Base-by-base conservation (phyloP, 768 basidiomycete species). In the Macrocybe gigantea region DNA sequence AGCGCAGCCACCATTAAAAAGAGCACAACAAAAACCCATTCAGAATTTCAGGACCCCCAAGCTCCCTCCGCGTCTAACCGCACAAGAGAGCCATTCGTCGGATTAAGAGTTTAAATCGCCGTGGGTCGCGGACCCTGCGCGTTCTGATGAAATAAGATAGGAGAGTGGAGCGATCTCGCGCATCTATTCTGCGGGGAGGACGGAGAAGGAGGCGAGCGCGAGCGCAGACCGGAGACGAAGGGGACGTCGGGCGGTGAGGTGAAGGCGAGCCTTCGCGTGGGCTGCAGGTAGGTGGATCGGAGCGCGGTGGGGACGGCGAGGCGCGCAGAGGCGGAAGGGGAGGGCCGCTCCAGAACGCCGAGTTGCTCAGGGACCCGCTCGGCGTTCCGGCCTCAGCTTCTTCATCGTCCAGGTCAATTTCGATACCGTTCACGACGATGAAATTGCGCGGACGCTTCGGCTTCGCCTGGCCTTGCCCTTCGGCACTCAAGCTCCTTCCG, bases 341-440 rank as follows among this genome's bases (percentile, higher is more conserved):
- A 44, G 29, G 42, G 12, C 8, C n/a, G 32, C 22, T 22, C 22
- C 22, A 22, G 22, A 22, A 22, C 22, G 22, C 22, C 22, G 22
- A 22, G 22, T 22, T 22, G 22, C 22, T 22, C 1, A 22, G 2
- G 22, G 22, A 22, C 22, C 22, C 22, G 22, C 42, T 44, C 11
- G 44, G 44, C 6, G 44, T 35, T 8, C 29, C 34, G 5, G 30
- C 38, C 39, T 52, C 49, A 34, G 54, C 38, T 11, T 56, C 53
- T 42, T 54, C 45, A 39, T 50, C 37, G 42, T 59, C 50, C 43
- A 59, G 49, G 41, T 59, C 53, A 11, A 44, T 48, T 44, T 59
- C 41, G 47, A 58, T 15, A 32, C 50, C 38, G 53, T 56, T 44
- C 34, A 56, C 7, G 41, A 58, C 35, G 45, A 58, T 38, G 31